phyloP scores from a whole-genome alignment of 371 early-diverging fungal species.

The Lichtheimia hyalospora region DNA sequence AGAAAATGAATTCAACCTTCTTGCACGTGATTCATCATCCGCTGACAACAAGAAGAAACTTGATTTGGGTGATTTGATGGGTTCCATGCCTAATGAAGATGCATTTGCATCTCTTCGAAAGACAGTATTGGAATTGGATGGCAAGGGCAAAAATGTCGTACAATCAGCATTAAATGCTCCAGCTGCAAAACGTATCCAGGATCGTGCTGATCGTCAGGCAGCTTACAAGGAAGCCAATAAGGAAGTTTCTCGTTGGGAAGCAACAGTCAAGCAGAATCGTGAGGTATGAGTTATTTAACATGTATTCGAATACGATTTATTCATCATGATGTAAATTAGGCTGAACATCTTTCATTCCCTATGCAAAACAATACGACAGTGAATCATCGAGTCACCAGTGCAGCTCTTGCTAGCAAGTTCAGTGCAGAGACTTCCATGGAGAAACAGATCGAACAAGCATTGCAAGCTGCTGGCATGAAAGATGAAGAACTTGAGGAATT shows the following conservation, averaged over 20 bases:
- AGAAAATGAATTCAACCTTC: slow-evolving; percentile 79
- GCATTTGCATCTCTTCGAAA: slow-evolving; percentile 64
- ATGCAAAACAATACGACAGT: slow-evolving; percentile 32
- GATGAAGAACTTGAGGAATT: slow-evolving; percentile 77
- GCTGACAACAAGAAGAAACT: slow-evolving; percentile 55
- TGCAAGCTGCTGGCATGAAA: slow-evolving; percentile 72
- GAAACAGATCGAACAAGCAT: slow-evolving; percentile 69
- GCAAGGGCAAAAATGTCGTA: slow-evolving; percentile 45
- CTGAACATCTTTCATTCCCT: slow-evolving; percentile 84
- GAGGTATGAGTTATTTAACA: slow-evolving; percentile 23
- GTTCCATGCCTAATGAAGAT: slow-evolving; percentile 56
- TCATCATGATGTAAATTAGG: slow-evolving; percentile 24
- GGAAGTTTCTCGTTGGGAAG: slow-evolving; percentile 83
- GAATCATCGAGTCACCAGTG: slow-evolving; percentile 45
- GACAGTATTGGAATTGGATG: slow-evolving; percentile 59
- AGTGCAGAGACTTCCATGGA: slow-evolving; percentile 73
- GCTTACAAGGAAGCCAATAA: slow-evolving; percentile 82
- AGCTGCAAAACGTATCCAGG: slow-evolving; percentile 78
- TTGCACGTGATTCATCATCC: slow-evolving; percentile 38
- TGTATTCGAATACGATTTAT: background rate
- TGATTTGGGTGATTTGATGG: slow-evolving; percentile 75
- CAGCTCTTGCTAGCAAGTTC: slow-evolving; percentile 63
- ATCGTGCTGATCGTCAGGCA: slow-evolving; percentile 80
- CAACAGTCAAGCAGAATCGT: slow-evolving; percentile 80
- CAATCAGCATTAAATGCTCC: slow-evolving; percentile 75